Evolutionary conservation across 768 basidiomycete species (phyloP).

Genomic region (Lentinula edodes): DNA sequence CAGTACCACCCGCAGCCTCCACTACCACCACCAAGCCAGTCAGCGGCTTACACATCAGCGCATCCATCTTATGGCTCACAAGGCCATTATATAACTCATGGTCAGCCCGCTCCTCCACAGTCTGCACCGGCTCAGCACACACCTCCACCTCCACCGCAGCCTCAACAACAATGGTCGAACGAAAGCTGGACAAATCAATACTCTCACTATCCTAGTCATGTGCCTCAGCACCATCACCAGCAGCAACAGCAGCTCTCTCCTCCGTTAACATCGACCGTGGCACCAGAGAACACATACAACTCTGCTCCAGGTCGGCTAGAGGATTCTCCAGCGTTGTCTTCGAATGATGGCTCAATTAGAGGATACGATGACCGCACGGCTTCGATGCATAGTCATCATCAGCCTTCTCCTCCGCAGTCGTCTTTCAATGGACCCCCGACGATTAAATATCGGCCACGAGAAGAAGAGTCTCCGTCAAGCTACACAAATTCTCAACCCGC

Average conservation of each 20-base stretch:
- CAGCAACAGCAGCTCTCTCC: constrained; percentile 14
- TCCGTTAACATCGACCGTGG: constrained; percentile 14
- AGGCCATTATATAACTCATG: constrained; percentile 14
- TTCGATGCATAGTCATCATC: background rate
- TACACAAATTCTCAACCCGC: constrained; percentile 4
- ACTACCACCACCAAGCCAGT: constrained; percentile 8
- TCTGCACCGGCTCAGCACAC: constrained; percentile 11
- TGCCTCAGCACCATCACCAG: constrained; percentile 14
- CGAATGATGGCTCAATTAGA: background rate
- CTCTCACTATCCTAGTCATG: background rate
- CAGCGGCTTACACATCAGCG: background rate
- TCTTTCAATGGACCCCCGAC: background rate
- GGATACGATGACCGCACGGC: background rate
- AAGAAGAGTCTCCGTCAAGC: constrained; percentile 1
- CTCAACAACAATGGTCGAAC: constrained; percentile 15
- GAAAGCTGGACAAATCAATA: background rate
- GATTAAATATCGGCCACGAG: background rate
- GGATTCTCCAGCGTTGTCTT: constrained; percentile 19
- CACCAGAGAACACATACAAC: constrained; percentile 28
- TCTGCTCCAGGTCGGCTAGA: constrained; percentile 24
- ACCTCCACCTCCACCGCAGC: constrained; percentile 27
- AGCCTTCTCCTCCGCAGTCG: background rate
- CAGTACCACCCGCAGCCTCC: constrained; percentile 20
- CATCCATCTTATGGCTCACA: constrained; percentile 5
- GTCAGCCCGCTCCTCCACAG: background rate